A percentile compares a stretch with the other conserved stretches of the same genome.
These are phyloP conservation scores for Elongisporangium prolatum DNA, from an alignment of 352 stramenopile genomes.

Conservation along the genomic window DNA sequence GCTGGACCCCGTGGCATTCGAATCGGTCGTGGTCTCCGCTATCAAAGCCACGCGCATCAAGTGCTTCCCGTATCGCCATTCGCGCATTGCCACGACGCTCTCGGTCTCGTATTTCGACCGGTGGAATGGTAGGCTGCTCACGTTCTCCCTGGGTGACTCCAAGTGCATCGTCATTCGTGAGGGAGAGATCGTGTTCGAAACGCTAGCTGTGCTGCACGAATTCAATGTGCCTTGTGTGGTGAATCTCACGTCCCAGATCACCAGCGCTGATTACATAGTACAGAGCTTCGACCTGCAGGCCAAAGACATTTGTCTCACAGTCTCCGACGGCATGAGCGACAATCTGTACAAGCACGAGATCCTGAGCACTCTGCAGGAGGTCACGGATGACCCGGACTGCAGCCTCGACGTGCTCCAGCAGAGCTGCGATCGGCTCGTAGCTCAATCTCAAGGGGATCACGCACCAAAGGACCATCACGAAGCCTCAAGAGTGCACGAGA, in stretches of 20 bases:
- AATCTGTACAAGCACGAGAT: slow-evolving; percentile 83
- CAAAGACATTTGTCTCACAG: slow-evolving; percentile 60
- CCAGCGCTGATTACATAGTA: slow-evolving; percentile 56
- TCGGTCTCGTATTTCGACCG: slow-evolving; percentile 71
- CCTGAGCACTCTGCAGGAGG: slow-evolving; percentile 17
- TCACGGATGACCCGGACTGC: slow-evolving; percentile 8
- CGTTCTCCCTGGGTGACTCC: slow-evolving; percentile 75
- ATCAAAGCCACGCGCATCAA: slow-evolving; percentile 53
- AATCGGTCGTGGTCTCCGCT: slow-evolving; percentile 45
- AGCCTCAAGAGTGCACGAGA: slow-evolving; percentile 1
- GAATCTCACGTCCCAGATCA: slow-evolving; percentile 45
- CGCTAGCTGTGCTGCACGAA: slow-evolving; percentile 55
- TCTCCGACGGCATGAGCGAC: slow-evolving; percentile 73
- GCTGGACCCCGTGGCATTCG: slow-evolving; percentile 33
- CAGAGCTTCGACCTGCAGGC: slow-evolving; percentile 55
- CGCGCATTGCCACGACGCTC: slow-evolving; percentile 60
- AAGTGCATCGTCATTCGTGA: slow-evolving; percentile 62
- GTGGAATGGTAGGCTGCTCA: slow-evolving; percentile 51
- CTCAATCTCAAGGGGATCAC: not conserved
- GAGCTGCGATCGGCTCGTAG: slow-evolving; percentile 49
- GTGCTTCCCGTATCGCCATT: slow-evolving; percentile 52
- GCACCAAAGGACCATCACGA: not conserved
- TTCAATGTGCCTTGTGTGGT: slow-evolving; percentile 82
- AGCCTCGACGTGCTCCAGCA: slow-evolving; percentile 24
- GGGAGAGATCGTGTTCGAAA: slow-evolving; percentile 56